These are phyloP conservation scores for Gossypioides kirkii DNA, from an alignment of 345 rosid species.

Conservation along the genomic window DNA sequence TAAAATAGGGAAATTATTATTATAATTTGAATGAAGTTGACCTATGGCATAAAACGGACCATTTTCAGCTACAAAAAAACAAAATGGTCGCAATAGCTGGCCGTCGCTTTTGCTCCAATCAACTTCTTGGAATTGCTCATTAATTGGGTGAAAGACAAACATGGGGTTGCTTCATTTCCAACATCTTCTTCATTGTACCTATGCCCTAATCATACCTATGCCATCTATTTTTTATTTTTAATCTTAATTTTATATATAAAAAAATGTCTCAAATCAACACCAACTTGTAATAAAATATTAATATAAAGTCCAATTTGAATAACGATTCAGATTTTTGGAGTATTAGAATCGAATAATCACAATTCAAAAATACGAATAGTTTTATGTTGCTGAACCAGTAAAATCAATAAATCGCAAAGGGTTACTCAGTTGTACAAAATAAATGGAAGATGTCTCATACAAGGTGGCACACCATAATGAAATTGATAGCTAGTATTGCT, in stretches of 20 bases:
- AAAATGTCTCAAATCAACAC: too few relatives aligned
- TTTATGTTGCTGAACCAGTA: too few relatives aligned
- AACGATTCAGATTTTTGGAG: too few relatives aligned
- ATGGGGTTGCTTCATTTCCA: background rate
- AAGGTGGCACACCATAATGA: conserved; percentile 18
- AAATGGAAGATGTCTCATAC: conserved; percentile 19
- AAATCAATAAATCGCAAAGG: too few relatives aligned
- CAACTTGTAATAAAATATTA: too few relatives aligned
- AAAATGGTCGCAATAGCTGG: background rate
- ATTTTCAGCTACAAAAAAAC: background rate
- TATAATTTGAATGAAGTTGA: conserved; percentile 18
- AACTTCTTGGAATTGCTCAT: background rate
- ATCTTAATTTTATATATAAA: too few relatives aligned
- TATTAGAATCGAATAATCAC: background rate
- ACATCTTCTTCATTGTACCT: background rate
- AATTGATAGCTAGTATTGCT: background rate
- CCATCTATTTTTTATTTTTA: too few relatives aligned
- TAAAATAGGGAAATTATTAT: background rate
- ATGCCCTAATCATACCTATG: background rate
- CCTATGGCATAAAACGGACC: conserved; percentile 21
- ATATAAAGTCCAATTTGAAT: background rate
- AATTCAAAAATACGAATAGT: too few relatives aligned
- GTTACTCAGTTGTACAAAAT: too few relatives aligned
- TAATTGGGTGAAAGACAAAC: background rate
- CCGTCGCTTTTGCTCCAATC: conserved; percentile 16